Conservation (phyloP, 805 yeast genomes). For the Candida endomychidarum region DNA sequence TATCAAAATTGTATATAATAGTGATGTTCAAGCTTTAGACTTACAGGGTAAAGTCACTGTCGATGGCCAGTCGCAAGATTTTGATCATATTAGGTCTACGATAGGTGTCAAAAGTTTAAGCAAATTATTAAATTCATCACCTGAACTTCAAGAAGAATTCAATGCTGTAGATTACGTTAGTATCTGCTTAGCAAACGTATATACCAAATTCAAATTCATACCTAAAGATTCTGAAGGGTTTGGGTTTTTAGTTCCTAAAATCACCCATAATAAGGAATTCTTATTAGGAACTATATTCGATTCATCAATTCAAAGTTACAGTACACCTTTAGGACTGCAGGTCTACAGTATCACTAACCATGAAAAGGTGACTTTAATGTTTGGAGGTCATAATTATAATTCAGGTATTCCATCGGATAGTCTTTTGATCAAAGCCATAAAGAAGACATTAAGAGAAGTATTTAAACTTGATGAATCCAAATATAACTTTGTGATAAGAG, state of each 20-base stretch:
- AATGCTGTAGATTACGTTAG: constrained; percentile 38
- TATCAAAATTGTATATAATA: constrained; percentile 36
- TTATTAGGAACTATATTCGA: constrained; percentile 89
- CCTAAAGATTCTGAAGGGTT: constrained; percentile 58
- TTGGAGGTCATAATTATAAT: constrained; percentile 70
- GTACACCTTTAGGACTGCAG: constrained; percentile 13
- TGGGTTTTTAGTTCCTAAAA: constrained; percentile 80
- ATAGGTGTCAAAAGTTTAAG: constrained; percentile 46
- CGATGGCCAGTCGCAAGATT: constrained; percentile 21
- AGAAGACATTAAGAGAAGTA: constrained; percentile 21
- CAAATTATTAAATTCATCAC: constrained; percentile 24
- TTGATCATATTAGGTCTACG: constrained; percentile 63
- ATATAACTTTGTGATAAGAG: constrained; percentile 22
- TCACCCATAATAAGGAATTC: constrained; percentile 48
- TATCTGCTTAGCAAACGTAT: constrained; percentile 69
- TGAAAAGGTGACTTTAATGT: constrained; percentile 82
- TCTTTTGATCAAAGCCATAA: constrained; percentile 26
- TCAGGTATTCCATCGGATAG: constrained; percentile 30
- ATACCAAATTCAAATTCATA: constrained; percentile 39
- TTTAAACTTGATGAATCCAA: constrained; percentile 24
- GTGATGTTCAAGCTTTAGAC: constrained; percentile 23
- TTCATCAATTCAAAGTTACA: constrained; percentile 71
- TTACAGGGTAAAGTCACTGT: constrained; percentile 16
- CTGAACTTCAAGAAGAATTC: constrained; percentile 20
- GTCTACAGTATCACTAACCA: constrained; percentile 31